Conservation (phyloP, 257 asterid genomes). For the Solanum raphanifolium region DNA sequence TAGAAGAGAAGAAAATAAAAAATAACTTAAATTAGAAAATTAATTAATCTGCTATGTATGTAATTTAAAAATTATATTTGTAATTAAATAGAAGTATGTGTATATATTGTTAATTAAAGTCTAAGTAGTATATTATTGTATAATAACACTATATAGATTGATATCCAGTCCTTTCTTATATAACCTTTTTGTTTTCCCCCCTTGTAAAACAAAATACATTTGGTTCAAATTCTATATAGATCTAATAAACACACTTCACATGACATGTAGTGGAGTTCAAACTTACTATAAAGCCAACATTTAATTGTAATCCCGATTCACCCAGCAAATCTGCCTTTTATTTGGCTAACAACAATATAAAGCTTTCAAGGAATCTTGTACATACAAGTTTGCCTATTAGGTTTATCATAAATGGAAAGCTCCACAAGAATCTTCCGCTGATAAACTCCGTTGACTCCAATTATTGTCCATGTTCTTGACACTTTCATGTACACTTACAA, state of each 20-base stretch:
- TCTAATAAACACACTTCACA: neutral
- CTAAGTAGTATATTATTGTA: neutral
- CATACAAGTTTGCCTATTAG: neutral
- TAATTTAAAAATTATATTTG: too few species aligned
- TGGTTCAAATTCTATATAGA: neutral
- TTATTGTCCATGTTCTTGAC: neutral
- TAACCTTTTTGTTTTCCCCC: neutral
- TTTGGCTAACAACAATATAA: neutral
- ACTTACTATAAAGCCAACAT: neutral
- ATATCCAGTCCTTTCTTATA: neutral
- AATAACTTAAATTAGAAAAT: too few species aligned
- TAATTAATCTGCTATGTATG: too few species aligned
- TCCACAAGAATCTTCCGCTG: neutral
- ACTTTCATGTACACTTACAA: neutral
- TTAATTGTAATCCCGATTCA: neutral
- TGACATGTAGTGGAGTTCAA: neutral
- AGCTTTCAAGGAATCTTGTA: neutral
- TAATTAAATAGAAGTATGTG: neutral
- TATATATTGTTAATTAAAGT: too few species aligned
- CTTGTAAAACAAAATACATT: neutral
- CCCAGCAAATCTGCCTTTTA: neutral
- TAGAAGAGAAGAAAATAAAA: too few species aligned
- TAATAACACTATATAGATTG: too few species aligned
- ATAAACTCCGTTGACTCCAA: neutral
- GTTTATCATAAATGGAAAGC: neutral